Percentiles rank a stretch among this genome's conserved stretches.
Evolutionary conservation across 2,329 filamentous ascomycete species (phyloP).

Genomic region (Tolypocladium tropicale): DNA sequence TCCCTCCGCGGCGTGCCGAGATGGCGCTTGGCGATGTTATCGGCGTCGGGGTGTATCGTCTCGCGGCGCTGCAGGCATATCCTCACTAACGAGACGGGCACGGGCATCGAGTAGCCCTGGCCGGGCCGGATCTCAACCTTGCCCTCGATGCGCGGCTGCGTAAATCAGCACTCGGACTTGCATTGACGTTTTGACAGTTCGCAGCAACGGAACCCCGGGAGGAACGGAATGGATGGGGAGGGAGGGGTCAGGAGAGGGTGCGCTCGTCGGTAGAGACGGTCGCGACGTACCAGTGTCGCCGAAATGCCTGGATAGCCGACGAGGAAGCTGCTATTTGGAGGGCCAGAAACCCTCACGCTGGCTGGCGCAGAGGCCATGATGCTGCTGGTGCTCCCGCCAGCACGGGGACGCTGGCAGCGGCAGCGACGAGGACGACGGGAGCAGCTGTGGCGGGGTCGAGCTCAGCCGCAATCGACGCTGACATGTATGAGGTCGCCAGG

Average conservation of each 20-base stretch:
- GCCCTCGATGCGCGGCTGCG: constrained; percentile 87
- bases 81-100: constrained; percentile 83
- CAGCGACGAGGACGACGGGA: neutral
- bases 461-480: neutral
- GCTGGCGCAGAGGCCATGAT: constrained; percentile 24
- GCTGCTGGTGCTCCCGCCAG: constrained; percentile 8
- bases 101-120: constrained; percentile 76
- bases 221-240: neutral
- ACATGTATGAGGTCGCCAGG: neutral
- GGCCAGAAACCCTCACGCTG: constrained; percentile 85
- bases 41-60: constrained; percentile 91
- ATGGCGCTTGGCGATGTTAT: constrained; percentile 87
- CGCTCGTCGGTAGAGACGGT: constrained; percentile 8
- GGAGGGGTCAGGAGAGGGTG: neutral
- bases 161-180: neutral
- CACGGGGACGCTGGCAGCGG: constrained; percentile 3
- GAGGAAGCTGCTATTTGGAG: constrained; percentile 92
- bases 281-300: constrained; percentile 73
- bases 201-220: constrained; percentile 3
- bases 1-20: constrained; percentile 85
- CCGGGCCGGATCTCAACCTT: constrained; percentile 92
- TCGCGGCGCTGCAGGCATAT: constrained; percentile 90
- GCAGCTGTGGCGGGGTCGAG: neutral
- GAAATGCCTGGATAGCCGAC: constrained; percentile 98
- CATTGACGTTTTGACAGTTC: neutral